Base-by-base conservation (phyloP, 2,329 filamentous ascomycete genomes). In the Colletotrichum sp. region DNA sequence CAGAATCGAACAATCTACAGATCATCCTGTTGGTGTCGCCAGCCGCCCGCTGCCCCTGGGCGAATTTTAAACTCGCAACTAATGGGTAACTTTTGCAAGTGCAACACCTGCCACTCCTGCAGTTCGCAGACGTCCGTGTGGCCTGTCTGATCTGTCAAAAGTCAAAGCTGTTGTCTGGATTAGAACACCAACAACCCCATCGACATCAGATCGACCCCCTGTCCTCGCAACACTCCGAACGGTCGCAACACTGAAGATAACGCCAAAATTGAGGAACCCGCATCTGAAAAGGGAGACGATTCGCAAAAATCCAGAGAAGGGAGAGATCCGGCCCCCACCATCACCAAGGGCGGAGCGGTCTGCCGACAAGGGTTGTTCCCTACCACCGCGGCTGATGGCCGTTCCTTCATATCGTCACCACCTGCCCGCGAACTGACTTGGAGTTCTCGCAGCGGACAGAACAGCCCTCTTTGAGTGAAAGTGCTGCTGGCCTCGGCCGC, bases 401-500 rank as follows among this genome's bases (percentile, higher is more conserved):
- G 36, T 43, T 13, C 58, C 43, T 27, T 39, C 43, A 36, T 18
- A 27, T 55, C 8, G 30, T 43, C 8, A 43, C 34, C 22, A 60
- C 22, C 39, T 67, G 28, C 52, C 52, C 16, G n/a, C 39, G 30
- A 62, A 62, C 32, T 75, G 58, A 62, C 39, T 62, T 48, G 52
- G 30, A 28, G 9, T 28, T 28, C 28, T 22, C 55, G 12, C 30
- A 64, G 32, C 32, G 60, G 18, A 56, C 22, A 25, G 60, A 18
- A 56, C 22, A 25, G 52, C 39, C 12, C 22, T 36, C 65, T 39
- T 64, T 25, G 60, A 32, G 56, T 13, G 0, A 32, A 0, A 9
- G 43, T 27, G 30, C 60, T 64, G 60, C 64, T 75, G 32, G n/a
- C 22, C 55, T 39, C 55, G 58, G 69, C 70, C 73, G 73, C 73